Evolutionary conservation across 2,329 filamentous ascomycete genomes (phyloP).

Genomic region (Conoideocrella luteorostrata): DNA sequence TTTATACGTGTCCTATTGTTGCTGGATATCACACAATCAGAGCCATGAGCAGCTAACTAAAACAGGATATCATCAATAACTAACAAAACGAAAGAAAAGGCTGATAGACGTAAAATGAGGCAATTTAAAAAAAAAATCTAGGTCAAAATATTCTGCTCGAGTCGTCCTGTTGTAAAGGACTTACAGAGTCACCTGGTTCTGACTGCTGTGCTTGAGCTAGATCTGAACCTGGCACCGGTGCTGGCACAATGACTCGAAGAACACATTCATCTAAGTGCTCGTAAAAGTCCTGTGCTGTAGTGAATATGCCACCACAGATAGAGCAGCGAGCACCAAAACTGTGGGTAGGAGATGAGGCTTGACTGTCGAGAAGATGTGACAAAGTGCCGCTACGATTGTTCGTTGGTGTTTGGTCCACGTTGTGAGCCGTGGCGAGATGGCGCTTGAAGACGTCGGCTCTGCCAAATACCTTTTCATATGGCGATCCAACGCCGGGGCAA

Average conservation of each 20-base stretch:
- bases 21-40: neutral
- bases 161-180: slow-evolving; percentile 3
- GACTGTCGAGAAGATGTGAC: slow-evolving; percentile 8
- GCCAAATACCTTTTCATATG: slow-evolving; percentile 92
- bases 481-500: slow-evolving; percentile 80
- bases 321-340: slow-evolving; percentile 71
- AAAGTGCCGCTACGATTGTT: slow-evolving; percentile 55
- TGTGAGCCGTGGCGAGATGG: slow-evolving; percentile 86
- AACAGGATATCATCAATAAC: neutral
- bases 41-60: neutral
- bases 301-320: slow-evolving; percentile 74
- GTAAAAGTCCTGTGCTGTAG: slow-evolving; percentile 90
- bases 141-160: neutral
- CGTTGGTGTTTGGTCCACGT: slow-evolving; percentile 87
- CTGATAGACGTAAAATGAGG: too few relatives aligned
- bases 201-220: neutral
- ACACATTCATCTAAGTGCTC: slow-evolving; percentile 78
- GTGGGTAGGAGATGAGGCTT: neutral
- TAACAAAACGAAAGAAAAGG: neutral
- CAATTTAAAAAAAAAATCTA: neutral
- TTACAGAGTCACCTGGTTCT: slow-evolving; percentile 3
- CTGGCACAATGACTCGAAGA: slow-evolving; percentile 50
- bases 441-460: slow-evolving; percentile 95
- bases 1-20: too few relatives aligned
- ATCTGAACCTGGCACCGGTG: slow-evolving; percentile 1